These are phyloP conservation scores for Starmerella floricola DNA, from an alignment of 805 yeast genomes.

Conservation along the genomic window DNA sequence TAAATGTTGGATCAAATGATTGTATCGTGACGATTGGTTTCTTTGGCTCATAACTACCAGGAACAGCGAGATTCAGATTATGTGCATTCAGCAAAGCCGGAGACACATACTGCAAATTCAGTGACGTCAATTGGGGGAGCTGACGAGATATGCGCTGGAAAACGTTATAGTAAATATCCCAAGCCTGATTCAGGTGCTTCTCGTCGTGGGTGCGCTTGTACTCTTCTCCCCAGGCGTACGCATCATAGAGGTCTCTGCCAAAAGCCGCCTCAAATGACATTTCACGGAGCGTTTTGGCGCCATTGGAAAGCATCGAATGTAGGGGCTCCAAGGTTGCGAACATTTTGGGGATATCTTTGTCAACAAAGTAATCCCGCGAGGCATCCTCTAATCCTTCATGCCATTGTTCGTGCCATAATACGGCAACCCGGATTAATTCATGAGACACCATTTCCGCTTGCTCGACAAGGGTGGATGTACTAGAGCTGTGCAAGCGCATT, in stretches of 20 bases:
- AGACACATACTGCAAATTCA: conserved; percentile 87
- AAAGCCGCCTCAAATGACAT: conserved; percentile 84
- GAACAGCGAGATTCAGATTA: conserved; percentile 77
- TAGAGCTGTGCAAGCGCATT: conserved; percentile 57
- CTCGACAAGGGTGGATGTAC: conserved; percentile 64
- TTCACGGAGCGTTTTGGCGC: conserved; percentile 88
- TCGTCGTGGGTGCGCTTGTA: conserved; percentile 76
- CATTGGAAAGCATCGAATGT: conserved; percentile 65
- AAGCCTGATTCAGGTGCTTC: conserved; percentile 85
- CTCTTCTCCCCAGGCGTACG: conserved; percentile 83
- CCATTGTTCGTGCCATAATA: conserved; percentile 96
- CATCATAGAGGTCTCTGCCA: conserved; percentile 86
- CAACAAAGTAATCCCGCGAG: conserved; percentile 82
- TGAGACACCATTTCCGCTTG: conserved; percentile 91
- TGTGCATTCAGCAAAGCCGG: conserved; percentile 72
- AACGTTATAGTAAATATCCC: conserved; percentile 93
- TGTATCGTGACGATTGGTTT: conserved; percentile 61
- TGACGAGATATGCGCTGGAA: conserved; percentile 85
- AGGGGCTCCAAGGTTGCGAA: conserved; percentile 79
- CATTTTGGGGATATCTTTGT: conserved; percentile 90
- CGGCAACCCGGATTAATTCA: conserved; percentile 88
- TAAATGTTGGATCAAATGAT: conserved; percentile 67
- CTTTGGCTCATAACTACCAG: conserved; percentile 85
- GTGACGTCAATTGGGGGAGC: conserved; percentile 69
- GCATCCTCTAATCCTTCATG: conserved; percentile 97